phyloP scores from a whole-genome alignment of 768 basidiomycete species.

The Mycena chlorophos region DNA sequence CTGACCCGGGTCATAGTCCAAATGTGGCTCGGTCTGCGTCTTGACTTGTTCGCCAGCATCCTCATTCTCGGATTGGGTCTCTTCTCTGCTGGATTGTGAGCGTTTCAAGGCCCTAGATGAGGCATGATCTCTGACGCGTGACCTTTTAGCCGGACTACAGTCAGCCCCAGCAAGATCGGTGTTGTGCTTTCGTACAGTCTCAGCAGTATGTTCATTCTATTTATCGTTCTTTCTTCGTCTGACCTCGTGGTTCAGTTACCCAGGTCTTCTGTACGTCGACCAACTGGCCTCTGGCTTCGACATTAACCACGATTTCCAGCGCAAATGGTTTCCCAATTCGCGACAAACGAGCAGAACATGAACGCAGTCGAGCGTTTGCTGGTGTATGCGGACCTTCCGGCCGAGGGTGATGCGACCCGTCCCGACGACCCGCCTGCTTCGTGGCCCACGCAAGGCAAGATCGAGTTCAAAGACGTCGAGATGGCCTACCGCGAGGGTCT shows the following conservation, averaged over 20 bases:
- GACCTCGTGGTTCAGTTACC: slow-evolving; percentile 39
- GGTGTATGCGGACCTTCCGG: slow-evolving; percentile 63
- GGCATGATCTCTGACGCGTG: not conserved
- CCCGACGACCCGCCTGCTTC: slow-evolving; percentile 46
- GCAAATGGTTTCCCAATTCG: slow-evolving; percentile 55
- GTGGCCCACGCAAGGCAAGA: slow-evolving; percentile 54
- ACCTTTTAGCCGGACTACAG: slow-evolving; percentile 28
- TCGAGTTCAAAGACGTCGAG: slow-evolving; percentile 58
- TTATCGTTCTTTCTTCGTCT: not conserved
- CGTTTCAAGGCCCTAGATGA: not conserved
- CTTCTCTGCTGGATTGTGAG: slow-evolving; percentile 61
- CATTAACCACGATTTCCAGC: slow-evolving; percentile 34
- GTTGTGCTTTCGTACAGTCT: slow-evolving; percentile 60
- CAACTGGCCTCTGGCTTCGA: not conserved
- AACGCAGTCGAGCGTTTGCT: slow-evolving; percentile 70
- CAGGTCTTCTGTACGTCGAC: slow-evolving; percentile 51
- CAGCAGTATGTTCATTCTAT: slow-evolving; percentile 40
- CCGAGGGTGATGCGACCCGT: slow-evolving; percentile 50
- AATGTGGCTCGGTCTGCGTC: slow-evolving; percentile 60
- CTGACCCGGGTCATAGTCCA: slow-evolving; percentile 43
- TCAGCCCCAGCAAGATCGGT: slow-evolving; percentile 52
- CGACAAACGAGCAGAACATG: slow-evolving; percentile 68
- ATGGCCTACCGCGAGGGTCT: slow-evolving; percentile 61
- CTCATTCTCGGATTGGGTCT: slow-evolving; percentile 69
- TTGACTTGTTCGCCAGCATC: slow-evolving; percentile 68